Conservation (phyloP, 495 filamentous ascomycete genomes). For the Hyaloscypha hepaticicola region DNA sequence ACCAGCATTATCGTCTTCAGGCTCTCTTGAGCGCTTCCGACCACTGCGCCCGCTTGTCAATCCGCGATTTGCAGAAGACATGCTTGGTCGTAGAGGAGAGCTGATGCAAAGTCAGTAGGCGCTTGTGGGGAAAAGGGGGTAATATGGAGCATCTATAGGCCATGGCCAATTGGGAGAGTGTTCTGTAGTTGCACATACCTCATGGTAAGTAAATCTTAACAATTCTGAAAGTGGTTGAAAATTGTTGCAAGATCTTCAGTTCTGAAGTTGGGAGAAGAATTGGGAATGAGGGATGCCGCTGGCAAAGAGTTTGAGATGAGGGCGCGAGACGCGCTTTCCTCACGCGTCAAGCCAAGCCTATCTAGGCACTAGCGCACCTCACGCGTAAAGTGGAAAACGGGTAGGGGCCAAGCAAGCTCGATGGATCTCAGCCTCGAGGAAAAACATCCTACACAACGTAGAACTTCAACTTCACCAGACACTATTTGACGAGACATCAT, state of each 20-base stretch:
- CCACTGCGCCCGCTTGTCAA: slow-evolving; percentile 49
- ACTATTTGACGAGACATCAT: slow-evolving; percentile 7
- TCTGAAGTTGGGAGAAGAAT: neutral
- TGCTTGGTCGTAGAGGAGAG: slow-evolving; percentile 80
- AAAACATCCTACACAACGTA: neutral
- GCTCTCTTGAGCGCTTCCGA: slow-evolving; percentile 81
- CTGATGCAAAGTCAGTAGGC: slow-evolving; percentile 38
- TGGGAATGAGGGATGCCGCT: neutral
- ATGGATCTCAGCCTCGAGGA: neutral
- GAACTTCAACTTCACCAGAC: neutral
- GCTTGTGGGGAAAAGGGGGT: slow-evolving; percentile 6
- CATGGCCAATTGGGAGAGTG: neutral
- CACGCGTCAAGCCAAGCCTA: neutral
- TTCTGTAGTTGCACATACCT: slow-evolving; percentile 20
- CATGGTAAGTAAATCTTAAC: slow-evolving; percentile 13
- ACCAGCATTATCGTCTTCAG: slow-evolving; percentile 69
- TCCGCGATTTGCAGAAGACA: slow-evolving; percentile 85
- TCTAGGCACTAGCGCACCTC: neutral
- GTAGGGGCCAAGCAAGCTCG: slow-evolving; percentile 1
- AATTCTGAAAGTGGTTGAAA: neutral
- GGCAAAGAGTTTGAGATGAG: neutral
- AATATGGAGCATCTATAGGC: neutral
- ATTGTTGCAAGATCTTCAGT: neutral
- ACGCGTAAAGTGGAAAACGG: slow-evolving; percentile 3
- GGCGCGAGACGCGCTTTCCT: neutral